These are phyloP conservation scores for Massariosphaeria phaeospora DNA, from an alignment of 495 filamentous ascomycete species.

Conservation along the genomic window DNA sequence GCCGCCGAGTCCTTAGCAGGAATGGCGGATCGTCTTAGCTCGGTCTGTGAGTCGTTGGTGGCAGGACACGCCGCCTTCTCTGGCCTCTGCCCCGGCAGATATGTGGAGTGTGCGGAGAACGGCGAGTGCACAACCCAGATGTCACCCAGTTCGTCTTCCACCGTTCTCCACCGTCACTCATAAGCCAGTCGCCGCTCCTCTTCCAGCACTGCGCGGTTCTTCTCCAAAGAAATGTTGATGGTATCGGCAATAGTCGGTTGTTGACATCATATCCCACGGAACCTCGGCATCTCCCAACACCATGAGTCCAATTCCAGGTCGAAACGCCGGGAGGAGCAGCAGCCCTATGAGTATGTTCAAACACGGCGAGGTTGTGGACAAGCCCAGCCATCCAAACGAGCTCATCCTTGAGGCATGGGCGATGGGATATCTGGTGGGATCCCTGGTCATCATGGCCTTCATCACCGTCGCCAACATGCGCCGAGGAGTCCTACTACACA, in stretches of 20 bases:
- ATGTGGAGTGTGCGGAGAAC: conserved; percentile 22
- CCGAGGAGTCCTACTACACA: conserved; percentile 38
- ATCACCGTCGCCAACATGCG: conserved; percentile 42
- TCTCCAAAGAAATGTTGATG: background rate
- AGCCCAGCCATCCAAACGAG: conserved; percentile 31
- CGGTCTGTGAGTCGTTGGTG: conserved; percentile 15
- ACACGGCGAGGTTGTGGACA: background rate
- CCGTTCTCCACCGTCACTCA: background rate
- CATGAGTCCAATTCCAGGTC: conserved; percentile 18
- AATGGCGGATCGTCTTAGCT: background rate
- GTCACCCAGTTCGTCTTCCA: background rate
- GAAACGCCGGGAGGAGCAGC: no score
- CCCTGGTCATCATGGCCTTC: conserved; percentile 40
- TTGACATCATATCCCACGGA: conserved; percentile 2
- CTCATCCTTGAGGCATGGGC: conserved; percentile 42
- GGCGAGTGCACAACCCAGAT: conserved; percentile 4
- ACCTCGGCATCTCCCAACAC: background rate
- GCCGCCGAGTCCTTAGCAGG: background rate
- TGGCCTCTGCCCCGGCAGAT: conserved; percentile 17
- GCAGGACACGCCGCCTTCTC: conserved; percentile 4
- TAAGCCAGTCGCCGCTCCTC: background rate
- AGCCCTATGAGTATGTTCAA: background rate
- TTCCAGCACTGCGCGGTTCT: background rate
- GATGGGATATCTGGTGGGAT: conserved; percentile 41
- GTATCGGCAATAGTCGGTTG: background rate